Conservation (phyloP, 2,329 filamentous ascomycete species). For the Calonectria naviculata region DNA sequence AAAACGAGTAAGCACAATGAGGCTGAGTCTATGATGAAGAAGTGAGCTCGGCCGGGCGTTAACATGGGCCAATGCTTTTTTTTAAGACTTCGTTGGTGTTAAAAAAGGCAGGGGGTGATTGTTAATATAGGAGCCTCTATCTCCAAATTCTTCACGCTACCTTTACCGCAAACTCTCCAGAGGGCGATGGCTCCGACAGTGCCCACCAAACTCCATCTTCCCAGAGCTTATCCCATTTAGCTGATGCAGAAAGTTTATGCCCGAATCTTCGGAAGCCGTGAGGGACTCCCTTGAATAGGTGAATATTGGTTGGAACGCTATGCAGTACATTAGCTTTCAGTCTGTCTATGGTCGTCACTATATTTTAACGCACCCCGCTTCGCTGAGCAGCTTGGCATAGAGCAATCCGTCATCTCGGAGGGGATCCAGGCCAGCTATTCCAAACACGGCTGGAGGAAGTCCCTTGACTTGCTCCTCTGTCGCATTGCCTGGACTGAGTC, state of each 20-base stretch:
- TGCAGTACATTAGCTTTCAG: neutral
- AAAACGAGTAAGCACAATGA: too few species aligned
- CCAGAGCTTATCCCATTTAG: neutral
- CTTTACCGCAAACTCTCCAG: neutral
- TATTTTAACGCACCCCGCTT: neutral
- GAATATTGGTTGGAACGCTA: neutral
- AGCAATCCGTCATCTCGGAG: constrained; percentile 11
- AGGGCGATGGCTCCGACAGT: neutral
- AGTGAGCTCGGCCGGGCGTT: too few species aligned
- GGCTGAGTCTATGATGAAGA: too few species aligned
- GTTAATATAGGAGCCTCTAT: neutral
- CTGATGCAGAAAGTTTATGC: neutral
- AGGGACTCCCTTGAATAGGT: neutral
- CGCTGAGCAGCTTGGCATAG: neutral
- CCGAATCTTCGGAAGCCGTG: neutral
- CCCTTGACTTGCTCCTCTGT: neutral
- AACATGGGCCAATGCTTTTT: too few species aligned
- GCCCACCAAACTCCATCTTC: neutral
- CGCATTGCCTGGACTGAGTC: neutral
- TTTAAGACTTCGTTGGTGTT: too few species aligned
- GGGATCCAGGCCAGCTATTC: neutral
- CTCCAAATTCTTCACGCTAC: neutral
- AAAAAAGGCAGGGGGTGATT: too few species aligned
- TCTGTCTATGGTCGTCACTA: neutral
- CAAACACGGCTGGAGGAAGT: neutral